Evolutionary conservation across 2,329 filamentous ascomycete species (phyloP).

Genomic region (Aspergillus arachidicola): DNA sequence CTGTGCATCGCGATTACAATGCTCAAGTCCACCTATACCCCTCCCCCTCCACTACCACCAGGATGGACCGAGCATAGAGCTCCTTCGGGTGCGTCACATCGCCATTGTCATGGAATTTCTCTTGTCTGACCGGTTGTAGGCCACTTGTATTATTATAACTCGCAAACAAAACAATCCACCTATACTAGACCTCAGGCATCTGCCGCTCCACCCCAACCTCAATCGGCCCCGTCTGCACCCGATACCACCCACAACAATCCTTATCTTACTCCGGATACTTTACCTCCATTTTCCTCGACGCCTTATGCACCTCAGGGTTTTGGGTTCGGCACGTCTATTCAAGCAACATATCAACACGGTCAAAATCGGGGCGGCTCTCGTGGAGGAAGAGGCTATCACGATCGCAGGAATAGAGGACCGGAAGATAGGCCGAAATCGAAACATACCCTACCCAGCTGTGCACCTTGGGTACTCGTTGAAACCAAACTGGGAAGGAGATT

Average conservation of each 20-base stretch:
- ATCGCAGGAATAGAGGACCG: slow-evolving; percentile 67
- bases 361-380: slow-evolving; percentile 50
- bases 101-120: slow-evolving; percentile 11
- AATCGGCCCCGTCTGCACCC: slow-evolving; percentile 39
- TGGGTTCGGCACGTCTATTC: slow-evolving; percentile 15
- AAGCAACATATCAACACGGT: slow-evolving; percentile 34
- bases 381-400: slow-evolving; percentile 58
- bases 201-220: slow-evolving; percentile 25
- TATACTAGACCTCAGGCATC: slow-evolving; percentile 71
- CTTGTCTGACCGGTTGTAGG: slow-evolving; percentile 50
- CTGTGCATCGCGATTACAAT: slow-evolving; percentile 45
- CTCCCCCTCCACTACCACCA: slow-evolving; percentile 67
- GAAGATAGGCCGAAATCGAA: slow-evolving; percentile 80
- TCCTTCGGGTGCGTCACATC: slow-evolving; percentile 62
- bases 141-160: slow-evolving; percentile 87
- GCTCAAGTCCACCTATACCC: slow-evolving; percentile 77
- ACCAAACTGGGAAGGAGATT: slow-evolving; percentile 89
- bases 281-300: slow-evolving; percentile 40
- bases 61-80: slow-evolving; percentile 96
- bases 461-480: slow-evolving; percentile 89
- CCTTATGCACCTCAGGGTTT: slow-evolving; percentile 34
- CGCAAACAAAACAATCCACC: slow-evolving; percentile 79
- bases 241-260: slow-evolving; percentile 42
- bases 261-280: slow-evolving; percentile 35
- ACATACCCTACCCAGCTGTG: slow-evolving; percentile 74